phyloP scores from a whole-genome alignment of 2,329 filamentous ascomycete genomes.

The Zalaria obscura region DNA sequence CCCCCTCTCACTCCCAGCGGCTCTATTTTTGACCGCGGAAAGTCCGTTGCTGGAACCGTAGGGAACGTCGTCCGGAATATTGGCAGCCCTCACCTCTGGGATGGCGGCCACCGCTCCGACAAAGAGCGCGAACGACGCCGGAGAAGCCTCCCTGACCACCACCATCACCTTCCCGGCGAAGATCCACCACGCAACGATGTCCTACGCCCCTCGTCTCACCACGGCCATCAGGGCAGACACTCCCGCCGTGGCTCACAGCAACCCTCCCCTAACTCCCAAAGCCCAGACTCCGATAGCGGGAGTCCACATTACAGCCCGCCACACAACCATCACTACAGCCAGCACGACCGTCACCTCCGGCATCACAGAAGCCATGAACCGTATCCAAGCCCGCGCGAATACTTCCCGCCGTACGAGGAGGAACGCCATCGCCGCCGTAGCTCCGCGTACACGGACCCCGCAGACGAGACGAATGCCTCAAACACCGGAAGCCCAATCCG shows the following conservation, averaged over 20 bases:
- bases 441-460: constrained; percentile 5
- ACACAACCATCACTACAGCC: constrained; percentile 14
- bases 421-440: constrained; percentile 5
- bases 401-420: constrained; percentile 10
- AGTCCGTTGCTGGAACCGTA: constrained; percentile 19
- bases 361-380: constrained; percentile 28
- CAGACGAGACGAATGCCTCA: constrained; percentile 8
- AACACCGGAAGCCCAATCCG: constrained; percentile 9
- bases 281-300: constrained; percentile 1
- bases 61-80: constrained; percentile 21
- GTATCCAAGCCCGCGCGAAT: constrained; percentile 19
- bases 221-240: constrained; percentile 3
- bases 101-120: constrained; percentile 10
- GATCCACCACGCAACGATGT: constrained; percentile 7
- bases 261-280: constrained; percentile 3
- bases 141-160: constrained; percentile 9
- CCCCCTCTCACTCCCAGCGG: constrained; percentile 17
- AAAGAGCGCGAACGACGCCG: constrained; percentile 5
- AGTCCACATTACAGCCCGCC: constrained; percentile 12
- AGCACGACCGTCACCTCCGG: constrained; percentile 20
- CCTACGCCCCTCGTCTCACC: constrained; percentile 2
- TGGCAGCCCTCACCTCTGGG: constrained; percentile 21
- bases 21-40: constrained; percentile 19
- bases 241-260: constrained; percentile 3
- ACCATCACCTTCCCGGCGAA: constrained; percentile 11